Evolutionary conservation across 805 yeast genomes (phyloP).

Genomic region (Yamadazyma phyllophila): DNA sequence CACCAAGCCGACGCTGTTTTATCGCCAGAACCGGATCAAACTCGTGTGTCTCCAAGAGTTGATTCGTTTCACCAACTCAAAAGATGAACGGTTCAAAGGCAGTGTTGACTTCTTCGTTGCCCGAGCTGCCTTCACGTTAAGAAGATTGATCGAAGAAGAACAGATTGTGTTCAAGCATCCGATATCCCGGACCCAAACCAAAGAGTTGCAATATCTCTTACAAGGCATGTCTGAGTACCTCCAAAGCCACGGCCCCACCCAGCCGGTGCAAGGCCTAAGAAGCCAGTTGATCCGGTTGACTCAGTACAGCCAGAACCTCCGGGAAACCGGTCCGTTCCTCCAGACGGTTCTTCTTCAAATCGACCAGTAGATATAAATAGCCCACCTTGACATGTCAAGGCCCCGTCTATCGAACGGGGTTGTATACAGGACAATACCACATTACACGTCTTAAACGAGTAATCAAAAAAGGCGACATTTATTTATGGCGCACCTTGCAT

Average conservation of each 20-base stretch:
- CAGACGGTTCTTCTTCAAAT: neutral
- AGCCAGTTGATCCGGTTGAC: neutral
- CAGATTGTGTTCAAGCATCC: slow-evolving; percentile 62
- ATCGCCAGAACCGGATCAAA: slow-evolving; percentile 49
- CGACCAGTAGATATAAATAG: neutral
- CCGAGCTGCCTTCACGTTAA: slow-evolving; percentile 58
- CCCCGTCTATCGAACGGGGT: too few species aligned
- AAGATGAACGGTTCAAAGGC: slow-evolving; percentile 17
- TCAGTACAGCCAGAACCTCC: slow-evolving; percentile 1
- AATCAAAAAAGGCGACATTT: neutral
- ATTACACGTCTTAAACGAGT: neutral
- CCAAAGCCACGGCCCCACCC: neutral
- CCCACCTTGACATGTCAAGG: too few species aligned
- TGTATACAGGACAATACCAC: neutral
- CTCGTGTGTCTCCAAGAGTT: slow-evolving; percentile 50
- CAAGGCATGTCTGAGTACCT: slow-evolving; percentile 29
- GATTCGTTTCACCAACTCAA: slow-evolving; percentile 39
- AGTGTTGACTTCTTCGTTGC: slow-evolving; percentile 44
- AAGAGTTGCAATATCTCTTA: slow-evolving; percentile 54
- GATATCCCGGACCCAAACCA: slow-evolving; percentile 59
- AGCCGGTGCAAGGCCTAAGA: neutral
- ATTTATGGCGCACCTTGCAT: neutral
- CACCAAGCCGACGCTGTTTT: slow-evolving; percentile 47
- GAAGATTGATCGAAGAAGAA: slow-evolving; percentile 63
- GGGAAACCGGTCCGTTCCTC: neutral